Base-by-base conservation (phyloP, 2,329 filamentous ascomycete genomes). In the Alternaria arbusti region DNA sequence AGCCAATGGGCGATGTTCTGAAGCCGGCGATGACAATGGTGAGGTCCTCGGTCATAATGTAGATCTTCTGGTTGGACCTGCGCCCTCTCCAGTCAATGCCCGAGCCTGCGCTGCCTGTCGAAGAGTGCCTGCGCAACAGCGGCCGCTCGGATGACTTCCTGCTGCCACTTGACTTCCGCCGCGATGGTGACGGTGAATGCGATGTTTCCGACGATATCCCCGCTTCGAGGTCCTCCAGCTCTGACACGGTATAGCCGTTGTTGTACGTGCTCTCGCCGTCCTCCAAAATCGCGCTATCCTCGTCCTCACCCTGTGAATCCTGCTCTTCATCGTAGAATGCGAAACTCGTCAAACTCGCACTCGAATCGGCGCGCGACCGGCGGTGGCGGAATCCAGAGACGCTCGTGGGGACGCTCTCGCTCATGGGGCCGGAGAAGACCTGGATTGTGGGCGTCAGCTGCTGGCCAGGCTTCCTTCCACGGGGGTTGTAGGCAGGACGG, bases 1-100 rank as follows among this genome's bases (percentile, higher is more conserved):
- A 91, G 1, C 96, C 93, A 13, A 88, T 64, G 5, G 82, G 79
- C 67, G 91, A 95, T 4, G 94, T 97, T 54, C 86, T 89, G 80
- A 98, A 99, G 0, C 96, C 96, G 23, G 95, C 93, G 75, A 98
- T 89, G 26, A 94, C 95, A 72, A 97, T 94, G 1, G 94, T 97
- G 67, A 99, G 84, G 78, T 99, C 96, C 79, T 99, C 96, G 45
- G 93, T 97, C 62, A 89, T 85, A 81, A 99, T 94, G 80, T 97
- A 96, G 23, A 97, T 87, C 82, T 97, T 98, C 79, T 99, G 96
- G 73, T 87, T 96, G 26, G 87, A 84, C 61, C 92, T 88, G 45
- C 88, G 88, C 11, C 86, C 87, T 44, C 83, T 84, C 73, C 72
- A 74, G 54, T 86, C 87, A 66, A 83, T 82, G 28, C 86, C 85